Base-by-base conservation (phyloP, 2,329 filamentous ascomycete species). In the Arthrobotrys pseudoclavata region DNA sequence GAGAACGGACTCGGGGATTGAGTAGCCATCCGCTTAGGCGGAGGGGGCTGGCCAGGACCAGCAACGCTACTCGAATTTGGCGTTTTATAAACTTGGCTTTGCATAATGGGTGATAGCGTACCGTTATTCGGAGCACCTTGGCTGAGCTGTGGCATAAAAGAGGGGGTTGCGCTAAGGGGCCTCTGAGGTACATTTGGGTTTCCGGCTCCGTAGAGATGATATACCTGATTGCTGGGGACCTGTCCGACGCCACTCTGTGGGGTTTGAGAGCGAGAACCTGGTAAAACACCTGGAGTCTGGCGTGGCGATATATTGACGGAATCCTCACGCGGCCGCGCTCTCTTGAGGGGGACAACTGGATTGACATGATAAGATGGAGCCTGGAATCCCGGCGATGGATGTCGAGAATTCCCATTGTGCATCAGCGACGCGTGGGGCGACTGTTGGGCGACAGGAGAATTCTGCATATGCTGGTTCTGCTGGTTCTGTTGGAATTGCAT, bases 1-100 rank as follows among this genome's bases (percentile, higher is more conserved):
- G 92, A 94, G 83, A 96, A 97, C 0, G 93, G 93, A 84, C 96
- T 95, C 2, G 96, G 95, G 34, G 96, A 98, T 50, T 93, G 91
- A 53, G 95, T 97, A 80, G 94, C 91, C 84, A 98, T 93, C 82
- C 94, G 87, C 83, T 94, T 92, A 45, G 91, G 90, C 13, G 91
- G 72, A 67, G 71, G 71, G n/a, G 71, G 71, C 60, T 76, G 72
- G 40, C 72, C 57, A 57, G 71, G 55, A n/a, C 63, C 48, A 40
- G 53, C 72, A 70, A 53, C 90, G 81, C 88, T 88, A 82, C 92
- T 89, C 84, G 87, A 84, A 74, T 86, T 85, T 69, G 89, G 90
- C 67, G 89, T 87, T 82, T 80, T 88, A 79, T 90, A 89, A 83
- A 91, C 86, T 82, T 96, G 94, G 82, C 91, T 94, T 79, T 89